A percentile compares a stretch with the other conserved stretches of the same genome.
Evolutionary conservation across 176 grass and related monocot genomes (phyloP).

Genomic region (Zoysia japonica): DNA sequence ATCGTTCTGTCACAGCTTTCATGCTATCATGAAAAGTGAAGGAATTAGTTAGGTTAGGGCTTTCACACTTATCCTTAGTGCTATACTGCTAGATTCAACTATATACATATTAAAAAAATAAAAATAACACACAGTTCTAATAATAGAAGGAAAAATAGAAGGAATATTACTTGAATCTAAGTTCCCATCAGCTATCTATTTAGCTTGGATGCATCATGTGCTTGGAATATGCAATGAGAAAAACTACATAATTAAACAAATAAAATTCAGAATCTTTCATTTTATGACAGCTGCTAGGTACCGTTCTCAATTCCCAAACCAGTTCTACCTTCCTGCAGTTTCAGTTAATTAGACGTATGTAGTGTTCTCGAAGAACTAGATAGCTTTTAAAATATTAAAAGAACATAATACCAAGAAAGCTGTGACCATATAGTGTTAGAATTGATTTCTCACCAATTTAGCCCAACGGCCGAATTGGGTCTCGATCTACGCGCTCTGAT

Average conservation of each 20-base stretch:
- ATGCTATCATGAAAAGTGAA: slow-evolving; percentile 44
- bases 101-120: not conserved
- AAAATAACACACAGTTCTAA: not conserved
- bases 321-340: no score
- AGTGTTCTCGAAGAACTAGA: not conserved
- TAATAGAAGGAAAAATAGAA: not conserved
- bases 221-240: not conserved
- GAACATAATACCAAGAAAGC: not conserved
- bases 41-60: not conserved
- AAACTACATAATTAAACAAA: not conserved
- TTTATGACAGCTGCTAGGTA: not conserved
- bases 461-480: no score
- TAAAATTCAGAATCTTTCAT: not conserved
- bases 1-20: slow-evolving; percentile 67
- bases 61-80: not conserved
- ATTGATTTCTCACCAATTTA: no score
- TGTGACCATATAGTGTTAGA: not conserved
- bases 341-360: not conserved
- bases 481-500: no score
- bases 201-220: not conserved
- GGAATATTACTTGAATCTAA: not conserved
- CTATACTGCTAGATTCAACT: not conserved
- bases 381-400: not conserved
- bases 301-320: no score
- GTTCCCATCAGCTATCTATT: not conserved